Percentiles rank a stretch among this genome's conserved stretches.
Conservation (phyloP, 2,329 filamentous ascomycete species). For the Talaromyces marneffei region DNA sequence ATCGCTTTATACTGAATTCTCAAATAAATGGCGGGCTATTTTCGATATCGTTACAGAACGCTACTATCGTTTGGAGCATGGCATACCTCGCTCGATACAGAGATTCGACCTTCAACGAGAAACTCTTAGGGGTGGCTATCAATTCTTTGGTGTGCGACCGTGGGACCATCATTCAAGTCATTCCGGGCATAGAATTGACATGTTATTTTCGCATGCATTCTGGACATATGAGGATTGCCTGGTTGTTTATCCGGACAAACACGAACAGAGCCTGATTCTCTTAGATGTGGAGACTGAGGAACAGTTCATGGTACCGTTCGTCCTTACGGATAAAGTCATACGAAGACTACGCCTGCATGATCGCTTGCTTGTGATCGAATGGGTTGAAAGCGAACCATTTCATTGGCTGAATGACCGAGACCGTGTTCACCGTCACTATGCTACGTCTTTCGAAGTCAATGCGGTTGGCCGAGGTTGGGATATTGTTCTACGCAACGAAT, state of each 20-base stretch:
- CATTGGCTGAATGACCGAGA: conserved; percentile 49
- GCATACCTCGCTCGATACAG: conserved; percentile 43
- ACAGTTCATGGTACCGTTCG: conserved; percentile 48
- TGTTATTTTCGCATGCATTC: conserved; percentile 33
- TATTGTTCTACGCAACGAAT: conserved; percentile 52
- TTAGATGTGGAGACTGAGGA: conserved; percentile 47
- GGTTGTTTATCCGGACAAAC: conserved; percentile 47
- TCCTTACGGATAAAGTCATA: conserved; percentile 45
- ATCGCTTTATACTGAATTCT: conserved; percentile 2
- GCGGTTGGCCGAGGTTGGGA: conserved; percentile 32
- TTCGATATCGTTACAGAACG: conserved; percentile 50
- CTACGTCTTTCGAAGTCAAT: conserved; percentile 52
- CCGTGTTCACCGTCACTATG: conserved; percentile 53
- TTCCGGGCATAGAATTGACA: conserved; percentile 25
- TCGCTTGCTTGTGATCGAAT: conserved; percentile 57
- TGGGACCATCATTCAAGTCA: conserved; percentile 40
- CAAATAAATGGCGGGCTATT: conserved; percentile 21
- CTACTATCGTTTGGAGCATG: conserved; percentile 50
- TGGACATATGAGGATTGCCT: conserved; percentile 57
- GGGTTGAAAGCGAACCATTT: conserved; percentile 51
- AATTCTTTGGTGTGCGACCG: conserved; percentile 37
- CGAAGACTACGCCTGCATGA: conserved; percentile 51
- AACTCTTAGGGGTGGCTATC: conserved; percentile 30
- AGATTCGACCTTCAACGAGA: conserved; percentile 39
- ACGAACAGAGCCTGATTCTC: conserved; percentile 35